Evolutionary conservation across 2,329 filamentous ascomycete genomes (phyloP).

Genomic region (Fusarium torreyae): DNA sequence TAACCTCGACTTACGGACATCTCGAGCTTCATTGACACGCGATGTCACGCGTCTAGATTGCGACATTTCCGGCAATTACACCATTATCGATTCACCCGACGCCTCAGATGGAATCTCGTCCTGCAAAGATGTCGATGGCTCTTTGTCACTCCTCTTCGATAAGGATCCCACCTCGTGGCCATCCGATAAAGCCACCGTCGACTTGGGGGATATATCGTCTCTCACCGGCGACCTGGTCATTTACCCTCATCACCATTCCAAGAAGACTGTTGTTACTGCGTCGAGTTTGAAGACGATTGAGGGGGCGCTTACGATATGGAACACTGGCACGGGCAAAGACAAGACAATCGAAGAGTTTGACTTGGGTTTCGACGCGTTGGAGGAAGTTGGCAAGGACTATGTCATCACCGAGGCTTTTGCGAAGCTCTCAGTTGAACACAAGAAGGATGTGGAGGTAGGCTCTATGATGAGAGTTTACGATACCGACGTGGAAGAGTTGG

Average conservation of each 20-base stretch:
- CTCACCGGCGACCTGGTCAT: slow-evolving; percentile 47
- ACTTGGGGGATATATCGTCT: slow-evolving; percentile 44
- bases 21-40: slow-evolving; percentile 18
- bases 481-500: slow-evolving; percentile 39
- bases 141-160: slow-evolving; percentile 48
- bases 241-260: slow-evolving; percentile 45
- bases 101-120: slow-evolving; percentile 41
- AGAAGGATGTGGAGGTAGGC: slow-evolving; percentile 35
- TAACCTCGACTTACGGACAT: background rate
- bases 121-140: slow-evolving; percentile 48
- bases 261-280: slow-evolving; percentile 46
- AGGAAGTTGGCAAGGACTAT: slow-evolving; percentile 44
- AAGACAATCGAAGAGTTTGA: slow-evolving; percentile 37
- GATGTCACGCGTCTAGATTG: slow-evolving; percentile 39
- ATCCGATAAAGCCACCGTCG: slow-evolving; percentile 43
- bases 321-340: slow-evolving; percentile 37
- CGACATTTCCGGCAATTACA: slow-evolving; percentile 49
- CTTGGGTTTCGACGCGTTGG: slow-evolving; percentile 40
- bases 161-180: slow-evolving; percentile 46
- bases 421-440: slow-evolving; percentile 42
- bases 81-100: slow-evolving; percentile 46
- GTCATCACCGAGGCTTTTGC: slow-evolving; percentile 45
- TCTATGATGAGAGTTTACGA: slow-evolving; percentile 47
- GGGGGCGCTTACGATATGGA: slow-evolving; percentile 46
- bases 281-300: slow-evolving; percentile 42